Conservation (phyloP, 2,329 filamentous ascomycete species). For the Aspergillus clavatus region DNA sequence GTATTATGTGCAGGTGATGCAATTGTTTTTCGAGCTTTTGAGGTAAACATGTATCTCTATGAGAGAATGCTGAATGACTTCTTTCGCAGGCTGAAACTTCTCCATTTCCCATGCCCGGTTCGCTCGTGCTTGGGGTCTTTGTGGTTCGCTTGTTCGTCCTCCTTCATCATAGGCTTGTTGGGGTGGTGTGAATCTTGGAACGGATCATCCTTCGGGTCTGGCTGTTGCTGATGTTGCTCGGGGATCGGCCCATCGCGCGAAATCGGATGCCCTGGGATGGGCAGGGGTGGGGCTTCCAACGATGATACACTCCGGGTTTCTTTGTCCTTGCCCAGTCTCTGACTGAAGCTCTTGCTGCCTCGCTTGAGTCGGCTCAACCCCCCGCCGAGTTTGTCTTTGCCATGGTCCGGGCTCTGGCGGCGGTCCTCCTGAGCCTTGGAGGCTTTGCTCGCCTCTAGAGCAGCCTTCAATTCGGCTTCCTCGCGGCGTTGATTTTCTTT, state of each 20-base stretch:
- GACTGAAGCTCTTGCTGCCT: constrained; percentile 72
- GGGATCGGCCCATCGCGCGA: constrained; percentile 8
- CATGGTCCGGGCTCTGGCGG: constrained; percentile 28
- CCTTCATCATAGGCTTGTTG: constrained; percentile 12
- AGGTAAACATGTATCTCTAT: constrained; percentile 4
- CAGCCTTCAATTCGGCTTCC: constrained; percentile 58
- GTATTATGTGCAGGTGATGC: constrained; percentile 25
- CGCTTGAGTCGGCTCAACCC: constrained; percentile 63
- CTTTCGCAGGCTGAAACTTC: constrained; percentile 42
- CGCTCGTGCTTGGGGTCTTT: constrained; percentile 18
- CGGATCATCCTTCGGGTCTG: constrained; percentile 6
- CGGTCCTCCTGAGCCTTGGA: constrained; percentile 53
- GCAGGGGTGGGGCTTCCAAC: constrained; percentile 20
- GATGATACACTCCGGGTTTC: constrained; percentile 30
- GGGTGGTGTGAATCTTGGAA: constrained; percentile 1
- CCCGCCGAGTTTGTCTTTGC: constrained; percentile 34
- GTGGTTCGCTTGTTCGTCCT: constrained; percentile 17
- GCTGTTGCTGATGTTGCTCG: constrained; percentile 11
- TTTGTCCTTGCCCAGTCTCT: constrained; percentile 54
- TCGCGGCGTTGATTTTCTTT: constrained; percentile 49
- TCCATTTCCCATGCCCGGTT: constrained; percentile 28
- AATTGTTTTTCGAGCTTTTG: background rate
- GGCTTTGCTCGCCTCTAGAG: constrained; percentile 62
- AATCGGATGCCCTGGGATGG: constrained; percentile 17
- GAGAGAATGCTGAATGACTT: constrained; percentile 40